Percentiles rank a stretch among this genome's conserved stretches.
These are phyloP conservation scores for Geotrichum bryndzae DNA, from an alignment of 1,139 yeast genomes.

Conservation along the genomic window DNA sequence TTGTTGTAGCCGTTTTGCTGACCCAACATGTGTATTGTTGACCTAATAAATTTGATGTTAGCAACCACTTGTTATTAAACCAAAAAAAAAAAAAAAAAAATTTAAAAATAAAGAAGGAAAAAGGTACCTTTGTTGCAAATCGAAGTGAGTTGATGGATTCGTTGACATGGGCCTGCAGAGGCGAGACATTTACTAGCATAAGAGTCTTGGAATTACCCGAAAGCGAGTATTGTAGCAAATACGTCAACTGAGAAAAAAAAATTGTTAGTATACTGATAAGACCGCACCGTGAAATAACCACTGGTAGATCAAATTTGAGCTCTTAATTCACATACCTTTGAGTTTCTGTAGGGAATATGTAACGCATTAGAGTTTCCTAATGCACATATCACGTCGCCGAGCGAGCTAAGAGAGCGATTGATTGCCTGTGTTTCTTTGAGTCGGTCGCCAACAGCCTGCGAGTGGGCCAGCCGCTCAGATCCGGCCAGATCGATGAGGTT, in stretches of 20 bases:
- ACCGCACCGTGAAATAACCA: constrained; percentile 33
- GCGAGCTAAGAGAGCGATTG: constrained; percentile 77
- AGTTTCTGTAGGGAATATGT: constrained; percentile 55
- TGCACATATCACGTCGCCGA: constrained; percentile 86
- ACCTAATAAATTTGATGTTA: constrained; percentile 17
- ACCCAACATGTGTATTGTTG: constrained; percentile 29
- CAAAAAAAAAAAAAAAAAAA: background rate
- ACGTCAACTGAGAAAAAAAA: constrained; percentile 49
- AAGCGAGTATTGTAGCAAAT: constrained; percentile 76
- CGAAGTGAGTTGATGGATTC: constrained; percentile 83
- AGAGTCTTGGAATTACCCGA: constrained; percentile 84
- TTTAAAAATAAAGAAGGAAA: background rate
- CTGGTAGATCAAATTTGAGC: background rate
- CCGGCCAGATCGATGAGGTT: constrained; percentile 84
- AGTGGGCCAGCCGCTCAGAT: constrained; percentile 65
- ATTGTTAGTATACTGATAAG: constrained; percentile 28
- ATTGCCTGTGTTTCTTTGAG: constrained; percentile 83
- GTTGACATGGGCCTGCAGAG: constrained; percentile 52
- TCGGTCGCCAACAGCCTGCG: constrained; percentile 70
- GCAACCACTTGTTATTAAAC: background rate
- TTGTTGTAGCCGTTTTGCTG: constrained; percentile 6
- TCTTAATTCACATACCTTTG: constrained; percentile 31
- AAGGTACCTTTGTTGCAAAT: constrained; percentile 63
- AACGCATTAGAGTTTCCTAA: constrained; percentile 38
- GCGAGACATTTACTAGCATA: constrained; percentile 89